These are phyloP conservation scores for Crithidia bombi DNA, from an alignment of 208 protist species.

Conservation along the genomic window DNA sequence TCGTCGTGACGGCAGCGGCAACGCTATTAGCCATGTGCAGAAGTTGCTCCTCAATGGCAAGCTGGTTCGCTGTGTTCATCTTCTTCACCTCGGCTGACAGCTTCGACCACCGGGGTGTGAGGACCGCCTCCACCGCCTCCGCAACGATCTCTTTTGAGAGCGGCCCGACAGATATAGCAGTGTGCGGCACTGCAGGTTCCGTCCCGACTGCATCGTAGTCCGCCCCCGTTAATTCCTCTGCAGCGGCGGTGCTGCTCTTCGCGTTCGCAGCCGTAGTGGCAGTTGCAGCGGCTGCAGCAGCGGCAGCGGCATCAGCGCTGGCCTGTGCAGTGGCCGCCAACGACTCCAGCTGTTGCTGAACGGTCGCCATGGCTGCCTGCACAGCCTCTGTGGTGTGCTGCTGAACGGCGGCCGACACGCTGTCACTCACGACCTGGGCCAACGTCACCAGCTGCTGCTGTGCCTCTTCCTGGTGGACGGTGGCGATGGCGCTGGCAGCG, in stretches of 20 bases:
- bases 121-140: constrained; percentile 54
- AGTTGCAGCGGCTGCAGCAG: constrained; percentile 3
- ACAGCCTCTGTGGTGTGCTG: constrained; percentile 32
- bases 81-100: constrained; percentile 36
- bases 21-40: constrained; percentile 37
- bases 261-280: neutral
- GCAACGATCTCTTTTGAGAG: constrained; percentile 36
- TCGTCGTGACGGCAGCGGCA: constrained; percentile 26
- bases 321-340: constrained; percentile 14
- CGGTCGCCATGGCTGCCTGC: constrained; percentile 26
- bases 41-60: constrained; percentile 34
- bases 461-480: constrained; percentile 34
- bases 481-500: constrained; percentile 15
- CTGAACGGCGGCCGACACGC: constrained; percentile 53
- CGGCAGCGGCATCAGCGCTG: constrained; percentile 1
- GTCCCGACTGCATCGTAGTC: neutral
- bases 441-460: constrained; percentile 56
- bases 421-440: constrained; percentile 76
- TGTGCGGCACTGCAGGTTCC: neutral
- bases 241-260: neutral
- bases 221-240: neutral
- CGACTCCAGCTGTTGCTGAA: constrained; percentile 29
- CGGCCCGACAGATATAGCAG: constrained; percentile 2
- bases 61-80: constrained; percentile 30
- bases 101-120: constrained; percentile 45